Evolutionary conservation across 805 yeast species (phyloP), one percentile per base, ranked within the genome.

Genomic region (Babjeviella inositovora): DNA sequence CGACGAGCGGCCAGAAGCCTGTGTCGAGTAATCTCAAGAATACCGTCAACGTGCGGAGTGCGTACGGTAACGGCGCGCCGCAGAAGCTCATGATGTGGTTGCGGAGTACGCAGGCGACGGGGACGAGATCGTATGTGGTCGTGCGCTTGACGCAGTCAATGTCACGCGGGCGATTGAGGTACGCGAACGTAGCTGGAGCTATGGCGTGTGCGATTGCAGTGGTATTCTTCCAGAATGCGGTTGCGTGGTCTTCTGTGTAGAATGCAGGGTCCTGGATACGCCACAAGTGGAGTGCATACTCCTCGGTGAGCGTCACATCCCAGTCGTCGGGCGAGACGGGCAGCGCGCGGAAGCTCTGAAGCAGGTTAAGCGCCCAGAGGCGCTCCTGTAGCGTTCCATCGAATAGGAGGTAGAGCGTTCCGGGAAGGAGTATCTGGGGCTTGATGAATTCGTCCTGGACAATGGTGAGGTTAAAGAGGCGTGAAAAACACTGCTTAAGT

Each of bases 1-100:
- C 47, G 4, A 70, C 53, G 13, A 47, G 33, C 0, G 40, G 34
- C 87, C 90, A 80, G 28, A 72, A 64, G 3, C 49, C 46, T 0
- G 35, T 11, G 6, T 54, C 58, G 7, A 68, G 47, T 19, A 50
- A 50, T 3, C 32, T 28, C 13, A 77, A 41, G 2, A 72, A 41
- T 6, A 53, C 28, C 8, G 52, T 37, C 16, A 76, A 53, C 3
- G 65, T 62, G 26, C 65, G 49, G n/a, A 81, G 45, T 4, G 75
- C 41, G 10, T 57, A 44, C 1, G 76, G 75, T 15, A 75, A 36
- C 1, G 75, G 66, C 5, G 37, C 37, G 17, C 54, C 50, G n/a
- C 61, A 41, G 15, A 42, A 47, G 1, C 75, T 59, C 56, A 68
- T 53, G 13, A 69, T 38, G 31, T 65, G 70, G 27, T 66, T 65